Conservation (phyloP, 2,329 filamentous ascomycete species). For the Arachnomyces sp. region DNA sequence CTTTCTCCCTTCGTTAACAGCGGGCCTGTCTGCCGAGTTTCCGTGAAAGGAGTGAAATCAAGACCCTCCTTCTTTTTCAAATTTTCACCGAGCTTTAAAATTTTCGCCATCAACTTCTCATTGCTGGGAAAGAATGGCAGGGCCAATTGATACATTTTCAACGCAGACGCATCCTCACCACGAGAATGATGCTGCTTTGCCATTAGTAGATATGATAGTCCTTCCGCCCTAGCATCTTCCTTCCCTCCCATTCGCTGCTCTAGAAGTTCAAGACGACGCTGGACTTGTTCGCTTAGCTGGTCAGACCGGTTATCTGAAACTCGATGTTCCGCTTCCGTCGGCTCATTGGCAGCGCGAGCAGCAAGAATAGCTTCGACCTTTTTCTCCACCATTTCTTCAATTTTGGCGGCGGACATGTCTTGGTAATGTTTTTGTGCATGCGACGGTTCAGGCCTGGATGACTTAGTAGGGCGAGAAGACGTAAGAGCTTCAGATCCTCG, state of each 20-base stretch:
- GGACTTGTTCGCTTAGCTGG: slow-evolving; percentile 67
- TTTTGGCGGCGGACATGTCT: slow-evolving; percentile 59
- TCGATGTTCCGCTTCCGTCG: slow-evolving; percentile 21
- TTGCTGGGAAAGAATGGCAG: slow-evolving; percentile 81
- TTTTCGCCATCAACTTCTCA: slow-evolving; percentile 59
- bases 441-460: slow-evolving; percentile 28
- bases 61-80: slow-evolving; percentile 25
- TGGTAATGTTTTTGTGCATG: slow-evolving; percentile 33
- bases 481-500: slow-evolving; percentile 26
- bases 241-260: slow-evolving; percentile 76
- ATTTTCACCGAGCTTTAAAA: slow-evolving; percentile 46
- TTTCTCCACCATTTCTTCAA: slow-evolving; percentile 86
- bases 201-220: slow-evolving; percentile 78
- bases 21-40: slow-evolving; percentile 4
- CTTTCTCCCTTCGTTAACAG: background rate
- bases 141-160: slow-evolving; percentile 81
- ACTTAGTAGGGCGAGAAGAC: slow-evolving; percentile 42
- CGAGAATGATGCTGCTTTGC: slow-evolving; percentile 82
- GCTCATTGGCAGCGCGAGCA: slow-evolving; percentile 58
- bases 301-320: slow-evolving; percentile 18
- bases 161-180: slow-evolving; percentile 68
- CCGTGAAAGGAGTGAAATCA: background rate
- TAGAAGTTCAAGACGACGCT: slow-evolving; percentile 71
- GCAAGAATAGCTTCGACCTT: slow-evolving; percentile 87
- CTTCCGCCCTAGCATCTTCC: slow-evolving; percentile 71